These are phyloP conservation scores for Corylus heterophylla DNA, from an alignment of 306 rosid species.

Conservation along the genomic window DNA sequence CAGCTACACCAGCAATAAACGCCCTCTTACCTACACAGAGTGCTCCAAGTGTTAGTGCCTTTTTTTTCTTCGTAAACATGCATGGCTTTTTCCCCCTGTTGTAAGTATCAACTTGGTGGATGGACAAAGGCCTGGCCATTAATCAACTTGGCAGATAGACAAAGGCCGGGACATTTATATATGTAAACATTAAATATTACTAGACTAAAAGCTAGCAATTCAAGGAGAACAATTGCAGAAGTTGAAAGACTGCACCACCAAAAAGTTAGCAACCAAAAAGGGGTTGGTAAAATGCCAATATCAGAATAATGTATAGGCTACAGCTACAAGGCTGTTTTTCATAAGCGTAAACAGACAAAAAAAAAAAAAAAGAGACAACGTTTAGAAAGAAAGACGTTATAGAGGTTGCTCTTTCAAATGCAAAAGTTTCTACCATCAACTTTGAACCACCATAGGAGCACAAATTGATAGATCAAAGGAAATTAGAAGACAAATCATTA, in stretches of 20 bases:
- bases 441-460: background rate
- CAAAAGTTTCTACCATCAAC: background rate
- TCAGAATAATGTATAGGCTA: background rate
- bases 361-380: too few species aligned
- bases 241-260: background rate
- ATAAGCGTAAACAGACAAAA: background rate
- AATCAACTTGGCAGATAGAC: background rate
- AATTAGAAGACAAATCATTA: background rate
- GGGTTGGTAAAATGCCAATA: background rate
- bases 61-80: too few species aligned
- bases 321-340: background rate
- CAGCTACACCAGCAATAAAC: conserved; percentile 94
- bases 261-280: too few species aligned
- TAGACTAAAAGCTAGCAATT: background rate
- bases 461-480: background rate
- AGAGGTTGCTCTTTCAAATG: background rate
- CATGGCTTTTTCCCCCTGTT: background rate
- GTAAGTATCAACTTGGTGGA: background rate
- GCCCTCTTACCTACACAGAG: conserved; percentile 79
- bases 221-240: background rate
- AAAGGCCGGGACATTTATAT: background rate
- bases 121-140: background rate
- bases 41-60: background rate
- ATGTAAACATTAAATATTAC: background rate
- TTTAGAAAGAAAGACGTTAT: background rate